These are phyloP conservation scores for Ganoderma sinense DNA, from an alignment of 1,284 basidiomycete genomes.

Conservation along the genomic window DNA sequence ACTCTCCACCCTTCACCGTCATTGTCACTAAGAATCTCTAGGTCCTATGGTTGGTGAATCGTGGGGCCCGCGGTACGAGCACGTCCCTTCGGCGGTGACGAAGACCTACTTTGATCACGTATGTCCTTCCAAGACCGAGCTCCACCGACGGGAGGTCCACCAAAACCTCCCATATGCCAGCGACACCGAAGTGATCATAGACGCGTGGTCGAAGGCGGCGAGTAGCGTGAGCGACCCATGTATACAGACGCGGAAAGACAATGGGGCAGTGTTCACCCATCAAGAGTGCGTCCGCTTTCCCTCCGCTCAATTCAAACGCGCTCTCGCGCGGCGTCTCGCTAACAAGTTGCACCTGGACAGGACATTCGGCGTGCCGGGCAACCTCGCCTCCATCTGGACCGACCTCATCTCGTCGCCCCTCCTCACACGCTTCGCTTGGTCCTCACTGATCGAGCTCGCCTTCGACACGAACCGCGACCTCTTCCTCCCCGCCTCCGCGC, in stretches of 20 bases:
- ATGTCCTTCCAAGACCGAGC: neutral
- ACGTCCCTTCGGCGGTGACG: slow-evolving; percentile 35
- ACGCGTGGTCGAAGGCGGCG: slow-evolving; percentile 11
- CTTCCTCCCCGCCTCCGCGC: slow-evolving; percentile 37
- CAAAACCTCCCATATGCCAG: neutral
- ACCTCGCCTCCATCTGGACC: slow-evolving; percentile 54
- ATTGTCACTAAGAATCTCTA: slow-evolving; percentile 1
- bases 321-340: neutral
- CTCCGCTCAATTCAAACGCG: slow-evolving; percentile 8
- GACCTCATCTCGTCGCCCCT: slow-evolving; percentile 57
- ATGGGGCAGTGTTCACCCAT: slow-evolving; percentile 43
- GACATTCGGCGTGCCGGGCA: slow-evolving; percentile 56
- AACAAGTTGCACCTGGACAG: slow-evolving; percentile 38
- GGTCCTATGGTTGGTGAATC: slow-evolving; percentile 50
- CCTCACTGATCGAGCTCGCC: slow-evolving; percentile 61
- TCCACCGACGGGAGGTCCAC: neutral
- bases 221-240: slow-evolving; percentile 24
- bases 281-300: slow-evolving; percentile 34
- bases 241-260: slow-evolving; percentile 21
- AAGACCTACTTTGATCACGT: slow-evolving; percentile 44
- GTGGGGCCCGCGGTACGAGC: slow-evolving; percentile 32
- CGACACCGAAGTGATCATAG: neutral
- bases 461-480: slow-evolving; percentile 47
- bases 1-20: neutral
- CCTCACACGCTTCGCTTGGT: slow-evolving; percentile 62